Conservation (phyloP, 2,329 filamentous ascomycete genomes). For the Ophiostoma angusticollis region DNA sequence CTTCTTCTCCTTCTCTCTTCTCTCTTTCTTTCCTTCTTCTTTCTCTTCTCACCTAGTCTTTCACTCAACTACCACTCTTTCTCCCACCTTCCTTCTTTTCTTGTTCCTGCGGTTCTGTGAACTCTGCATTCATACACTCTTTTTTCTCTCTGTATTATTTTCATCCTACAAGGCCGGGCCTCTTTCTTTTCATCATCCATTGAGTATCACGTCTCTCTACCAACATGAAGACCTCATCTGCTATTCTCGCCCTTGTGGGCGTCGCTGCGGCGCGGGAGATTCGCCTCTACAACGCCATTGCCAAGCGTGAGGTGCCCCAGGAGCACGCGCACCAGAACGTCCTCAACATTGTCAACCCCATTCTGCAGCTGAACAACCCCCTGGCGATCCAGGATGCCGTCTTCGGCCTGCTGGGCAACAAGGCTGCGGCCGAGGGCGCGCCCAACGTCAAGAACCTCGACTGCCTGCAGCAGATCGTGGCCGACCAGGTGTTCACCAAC, state of each 20-base stretch:
- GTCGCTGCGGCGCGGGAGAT: conserved; percentile 21
- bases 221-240: conserved; percentile 17
- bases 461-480: conserved; percentile 45
- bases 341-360: conserved; percentile 23
- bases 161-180: conserved; percentile 10
- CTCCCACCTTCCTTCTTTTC: conserved; percentile 6
- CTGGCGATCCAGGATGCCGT: conserved; percentile 32
- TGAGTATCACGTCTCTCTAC: neutral
- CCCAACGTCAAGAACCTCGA: conserved; percentile 30
- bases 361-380: conserved; percentile 33
- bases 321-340: conserved; percentile 37
- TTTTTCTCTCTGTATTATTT: conserved; percentile 7
- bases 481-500: conserved; percentile 49
- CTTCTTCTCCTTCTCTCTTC: neutral
- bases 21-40: neutral
- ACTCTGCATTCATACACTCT: conserved; percentile 10
- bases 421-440: conserved; percentile 21
- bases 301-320: conserved; percentile 37
- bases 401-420: conserved; percentile 36
- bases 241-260: conserved; percentile 20
- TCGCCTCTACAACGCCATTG: conserved; percentile 13
- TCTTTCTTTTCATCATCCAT: conserved; percentile 4
- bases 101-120: conserved; percentile 13
- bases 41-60: conserved; percentile 4
- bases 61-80: conserved; percentile 7